phyloP scores from a whole-genome alignment of 176 grass and related monocot species.

The Aegilops speltoides region DNA sequence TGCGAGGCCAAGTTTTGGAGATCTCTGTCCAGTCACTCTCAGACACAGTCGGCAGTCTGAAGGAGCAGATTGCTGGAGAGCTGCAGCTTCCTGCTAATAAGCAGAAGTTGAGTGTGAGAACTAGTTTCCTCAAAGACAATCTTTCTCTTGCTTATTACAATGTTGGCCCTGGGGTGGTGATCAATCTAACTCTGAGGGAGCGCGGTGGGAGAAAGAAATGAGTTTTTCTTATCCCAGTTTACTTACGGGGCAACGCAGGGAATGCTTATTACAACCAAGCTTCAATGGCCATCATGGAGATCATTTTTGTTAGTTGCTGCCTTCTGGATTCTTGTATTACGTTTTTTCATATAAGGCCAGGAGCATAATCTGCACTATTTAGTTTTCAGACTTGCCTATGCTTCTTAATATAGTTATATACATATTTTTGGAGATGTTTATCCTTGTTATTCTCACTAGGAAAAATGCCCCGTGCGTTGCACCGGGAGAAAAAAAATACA shows the following conservation, averaged over 20 bases:
- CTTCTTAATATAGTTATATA: not conserved
- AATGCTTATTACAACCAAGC: not conserved
- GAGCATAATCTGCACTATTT: constrained; percentile 10
- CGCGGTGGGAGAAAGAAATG: constrained; percentile 96
- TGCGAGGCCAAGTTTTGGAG: constrained; percentile 81
- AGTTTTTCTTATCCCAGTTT: constrained; percentile 23
- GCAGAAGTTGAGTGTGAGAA: constrained; percentile 77
- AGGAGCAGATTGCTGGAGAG: constrained; percentile 97
- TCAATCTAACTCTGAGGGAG: constrained; percentile 81
- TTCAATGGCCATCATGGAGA: constrained; percentile 31
- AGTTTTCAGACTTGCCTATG: not conserved
- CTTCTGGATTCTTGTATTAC: not conserved
- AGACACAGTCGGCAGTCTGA: constrained; percentile 81
- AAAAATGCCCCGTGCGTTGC: too few relatives aligned
- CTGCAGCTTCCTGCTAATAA: constrained; percentile 95
- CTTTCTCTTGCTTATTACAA: constrained; percentile 94
- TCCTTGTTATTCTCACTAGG: not conserved
- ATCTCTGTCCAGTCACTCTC: constrained; percentile 78
- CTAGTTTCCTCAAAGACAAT: constrained; percentile 93
- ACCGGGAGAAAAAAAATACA: too few relatives aligned
- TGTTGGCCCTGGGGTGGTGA: constrained; percentile 66
- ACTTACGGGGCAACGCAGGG: constrained; percentile 18
- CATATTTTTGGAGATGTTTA: constrained; percentile 5
- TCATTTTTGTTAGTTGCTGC: constrained; percentile 23
- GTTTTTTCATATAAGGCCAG: constrained; percentile 1